Conservation (phyloP, 2,329 filamentous ascomycete genomes). For the Colletotrichum sp. region DNA sequence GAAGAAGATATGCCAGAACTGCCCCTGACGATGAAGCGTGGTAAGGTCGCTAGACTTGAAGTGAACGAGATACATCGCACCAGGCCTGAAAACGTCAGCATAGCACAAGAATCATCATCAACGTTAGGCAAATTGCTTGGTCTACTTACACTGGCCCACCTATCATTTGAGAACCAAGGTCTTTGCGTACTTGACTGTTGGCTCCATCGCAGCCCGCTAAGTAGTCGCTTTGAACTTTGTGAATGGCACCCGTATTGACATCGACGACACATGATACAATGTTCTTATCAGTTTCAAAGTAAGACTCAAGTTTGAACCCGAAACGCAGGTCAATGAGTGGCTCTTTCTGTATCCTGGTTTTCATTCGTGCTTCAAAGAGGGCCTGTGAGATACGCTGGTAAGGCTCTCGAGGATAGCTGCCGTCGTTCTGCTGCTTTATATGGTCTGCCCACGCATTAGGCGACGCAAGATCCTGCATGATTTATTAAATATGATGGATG, state of each 20-base stretch:
- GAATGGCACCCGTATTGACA: background rate
- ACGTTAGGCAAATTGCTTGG: background rate
- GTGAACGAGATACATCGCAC: background rate
- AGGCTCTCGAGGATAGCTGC: background rate
- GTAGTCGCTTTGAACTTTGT: background rate
- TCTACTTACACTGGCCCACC: background rate
- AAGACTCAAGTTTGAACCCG: background rate
- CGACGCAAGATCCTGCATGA: background rate
- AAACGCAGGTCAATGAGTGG: background rate
- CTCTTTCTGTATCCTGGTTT: background rate
- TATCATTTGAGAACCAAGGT: background rate
- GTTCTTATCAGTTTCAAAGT: background rate
- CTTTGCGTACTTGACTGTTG: background rate
- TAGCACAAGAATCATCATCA: background rate
- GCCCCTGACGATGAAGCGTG: background rate
- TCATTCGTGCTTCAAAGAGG: background rate
- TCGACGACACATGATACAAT: background rate
- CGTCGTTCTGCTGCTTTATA: background rate
- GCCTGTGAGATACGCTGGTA: background rate
- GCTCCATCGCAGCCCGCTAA: background rate
- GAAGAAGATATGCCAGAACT: constrained; percentile 1
- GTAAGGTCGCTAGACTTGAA: background rate
- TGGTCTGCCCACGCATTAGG: background rate
- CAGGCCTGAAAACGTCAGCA: background rate
- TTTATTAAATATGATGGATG: background rate